phyloP scores from a whole-genome alignment of 148 eudicot species.

The Camellia japonica region DNA sequence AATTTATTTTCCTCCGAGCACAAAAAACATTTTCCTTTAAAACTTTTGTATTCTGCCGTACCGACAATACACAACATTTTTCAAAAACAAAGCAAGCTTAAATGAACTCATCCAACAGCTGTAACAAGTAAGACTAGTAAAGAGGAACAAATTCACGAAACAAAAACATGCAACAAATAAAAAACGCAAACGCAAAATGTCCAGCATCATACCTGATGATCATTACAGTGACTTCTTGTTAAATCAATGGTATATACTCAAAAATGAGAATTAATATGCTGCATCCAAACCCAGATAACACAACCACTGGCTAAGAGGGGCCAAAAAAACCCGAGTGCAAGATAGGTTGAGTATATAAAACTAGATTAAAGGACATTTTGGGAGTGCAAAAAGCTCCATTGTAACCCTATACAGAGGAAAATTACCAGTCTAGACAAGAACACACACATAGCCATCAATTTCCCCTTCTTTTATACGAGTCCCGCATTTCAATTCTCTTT shows the following conservation, averaged over 20 bases:
- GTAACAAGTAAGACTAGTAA: not conserved
- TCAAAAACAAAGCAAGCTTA: too few species aligned
- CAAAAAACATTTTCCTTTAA: too few species aligned
- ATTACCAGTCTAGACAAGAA: not conserved
- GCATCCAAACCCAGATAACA: not conserved
- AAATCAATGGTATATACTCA: not conserved
- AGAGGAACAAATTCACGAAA: not conserved
- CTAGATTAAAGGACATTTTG: not conserved
- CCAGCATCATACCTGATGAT: not conserved
- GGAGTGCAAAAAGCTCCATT: not conserved
- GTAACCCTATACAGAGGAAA: constrained; percentile 1
- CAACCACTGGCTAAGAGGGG: not conserved
- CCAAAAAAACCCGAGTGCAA: not conserved
- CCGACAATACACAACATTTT: too few species aligned
- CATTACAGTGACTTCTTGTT: not conserved
- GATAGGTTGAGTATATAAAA: not conserved
- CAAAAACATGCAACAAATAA: not conserved
- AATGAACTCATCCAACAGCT: not conserved
- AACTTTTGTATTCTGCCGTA: too few species aligned
- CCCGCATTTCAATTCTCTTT: not conserved
- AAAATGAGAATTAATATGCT: constrained; percentile 12
- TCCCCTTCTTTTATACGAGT: not conserved
- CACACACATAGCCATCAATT: too few species aligned
- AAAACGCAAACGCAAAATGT: not conserved
- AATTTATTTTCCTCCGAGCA: too few species aligned